These are phyloP conservation scores for Hypoxylon trugodes DNA, from an alignment of 495 filamentous ascomycete genomes.

Conservation along the genomic window DNA sequence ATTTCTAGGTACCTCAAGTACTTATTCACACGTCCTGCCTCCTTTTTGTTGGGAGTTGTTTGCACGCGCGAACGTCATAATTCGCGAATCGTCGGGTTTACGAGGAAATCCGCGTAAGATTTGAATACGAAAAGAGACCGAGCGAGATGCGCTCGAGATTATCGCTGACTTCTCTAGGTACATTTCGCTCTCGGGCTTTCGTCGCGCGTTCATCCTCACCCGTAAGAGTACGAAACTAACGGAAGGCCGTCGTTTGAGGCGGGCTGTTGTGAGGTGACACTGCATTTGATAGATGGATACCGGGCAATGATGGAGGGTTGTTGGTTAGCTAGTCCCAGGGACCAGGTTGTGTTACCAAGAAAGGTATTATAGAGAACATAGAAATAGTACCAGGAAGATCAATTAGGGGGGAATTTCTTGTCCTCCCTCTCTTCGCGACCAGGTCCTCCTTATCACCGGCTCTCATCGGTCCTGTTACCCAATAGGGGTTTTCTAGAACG, in stretches of 20 bases:
- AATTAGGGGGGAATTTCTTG: not conserved
- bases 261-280: constrained; percentile 11
- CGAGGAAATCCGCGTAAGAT: too few relatives aligned
- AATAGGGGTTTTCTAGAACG: constrained; percentile 10
- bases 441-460: not conserved
- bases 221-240: not conserved
- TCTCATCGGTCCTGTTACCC: not conserved
- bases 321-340: constrained; percentile 10
- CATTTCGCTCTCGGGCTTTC: too few relatives aligned
- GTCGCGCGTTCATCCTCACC: not conserved
- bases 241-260: constrained; percentile 3
- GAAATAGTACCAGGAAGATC: not conserved
- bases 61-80: too few relatives aligned
- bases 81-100: too few relatives aligned
- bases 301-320: constrained; percentile 13
- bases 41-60: too few relatives aligned
- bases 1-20: not conserved
- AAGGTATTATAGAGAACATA: too few relatives aligned
- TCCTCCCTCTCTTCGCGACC: too few relatives aligned
- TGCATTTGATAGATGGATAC: not conserved
- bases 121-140: too few relatives aligned
- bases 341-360: constrained; percentile 5
- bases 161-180: too few relatives aligned
- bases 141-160: too few relatives aligned
- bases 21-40: too few relatives aligned